Percentiles rank a stretch among this genome's conserved stretches.
Evolutionary conservation across 2,329 filamentous ascomycete genomes (phyloP).

Genomic region (Alternaria solani): DNA sequence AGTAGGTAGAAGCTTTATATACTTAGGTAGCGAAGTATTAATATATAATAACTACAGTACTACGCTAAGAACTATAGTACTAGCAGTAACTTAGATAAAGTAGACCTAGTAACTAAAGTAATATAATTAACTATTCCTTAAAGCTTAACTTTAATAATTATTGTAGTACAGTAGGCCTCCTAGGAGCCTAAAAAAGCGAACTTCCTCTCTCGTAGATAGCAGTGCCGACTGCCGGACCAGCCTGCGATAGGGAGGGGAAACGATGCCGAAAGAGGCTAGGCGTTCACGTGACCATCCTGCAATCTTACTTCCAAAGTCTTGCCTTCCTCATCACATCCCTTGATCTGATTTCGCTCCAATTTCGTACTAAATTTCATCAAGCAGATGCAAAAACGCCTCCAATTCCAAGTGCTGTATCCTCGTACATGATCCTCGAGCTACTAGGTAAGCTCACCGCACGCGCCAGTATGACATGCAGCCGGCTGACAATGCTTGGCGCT

Average conservation of each 20-base stretch:
- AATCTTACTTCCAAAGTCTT: not conserved
- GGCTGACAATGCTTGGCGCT: not conserved
- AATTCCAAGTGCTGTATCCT: not conserved
- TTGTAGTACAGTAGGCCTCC: too few relatives aligned
- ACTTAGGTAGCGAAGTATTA: too few relatives aligned
- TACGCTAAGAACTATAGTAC: too few relatives aligned
- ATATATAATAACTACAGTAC: too few relatives aligned
- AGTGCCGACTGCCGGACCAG: not conserved
- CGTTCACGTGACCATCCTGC: not conserved
- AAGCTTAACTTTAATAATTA: too few relatives aligned
- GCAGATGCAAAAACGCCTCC: not conserved
- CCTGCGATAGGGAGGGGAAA: not conserved
- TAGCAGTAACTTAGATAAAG: too few relatives aligned
- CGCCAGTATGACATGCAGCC: not conserved
- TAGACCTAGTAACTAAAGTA: too few relatives aligned
- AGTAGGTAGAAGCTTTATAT: too few relatives aligned
- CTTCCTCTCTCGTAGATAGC: not conserved
- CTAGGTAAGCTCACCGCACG: not conserved
- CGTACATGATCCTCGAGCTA: not conserved
- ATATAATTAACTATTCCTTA: too few relatives aligned
- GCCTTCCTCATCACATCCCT: not conserved
- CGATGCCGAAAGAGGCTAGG: not conserved
- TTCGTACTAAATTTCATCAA: not conserved
- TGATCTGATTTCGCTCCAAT: not conserved
- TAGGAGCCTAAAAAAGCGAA: too few relatives aligned